Percentiles rank a stretch among this genome's conserved stretches.
Evolutionary conservation across 352 stramenopile species (phyloP).

Genomic region (Phytophthora meadii): DNA sequence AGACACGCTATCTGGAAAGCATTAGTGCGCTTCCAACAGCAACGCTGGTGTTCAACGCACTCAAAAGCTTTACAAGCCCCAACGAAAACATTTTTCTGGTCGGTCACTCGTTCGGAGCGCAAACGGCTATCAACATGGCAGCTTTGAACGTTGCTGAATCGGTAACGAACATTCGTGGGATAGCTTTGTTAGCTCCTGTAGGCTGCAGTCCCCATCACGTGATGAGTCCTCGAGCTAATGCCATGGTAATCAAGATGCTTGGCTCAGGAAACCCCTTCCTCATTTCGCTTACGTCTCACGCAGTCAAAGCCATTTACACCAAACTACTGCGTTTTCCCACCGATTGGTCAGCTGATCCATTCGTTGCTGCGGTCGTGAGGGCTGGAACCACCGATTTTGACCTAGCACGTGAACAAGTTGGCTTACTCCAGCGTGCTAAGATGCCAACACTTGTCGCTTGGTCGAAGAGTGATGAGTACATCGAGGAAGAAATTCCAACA

Average conservation of each 20-base stretch:
- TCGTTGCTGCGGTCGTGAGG: constrained; percentile 44
- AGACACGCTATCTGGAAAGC: constrained; percentile 31
- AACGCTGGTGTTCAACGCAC: constrained; percentile 29
- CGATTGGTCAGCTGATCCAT: constrained; percentile 32
- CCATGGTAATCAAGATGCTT: constrained; percentile 36
- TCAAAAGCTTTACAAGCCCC: constrained; percentile 19
- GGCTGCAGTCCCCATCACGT: constrained; percentile 50
- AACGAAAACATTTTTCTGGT: constrained; percentile 44
- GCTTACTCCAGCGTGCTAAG: constrained; percentile 5
- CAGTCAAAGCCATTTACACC: constrained; percentile 46
- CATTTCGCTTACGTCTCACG: constrained; percentile 6
- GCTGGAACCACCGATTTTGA: constrained; percentile 51
- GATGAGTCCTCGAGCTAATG: constrained; percentile 41
- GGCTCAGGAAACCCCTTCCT: constrained; percentile 26
- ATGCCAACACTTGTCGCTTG: constrained; percentile 49
- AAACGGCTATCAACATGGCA: constrained; percentile 53
- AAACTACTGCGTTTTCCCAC: constrained; percentile 43
- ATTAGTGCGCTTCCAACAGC: constrained; percentile 43
- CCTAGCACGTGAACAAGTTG: constrained; percentile 32
- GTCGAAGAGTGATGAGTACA: constrained; percentile 50
- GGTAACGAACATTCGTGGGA: constrained; percentile 25
- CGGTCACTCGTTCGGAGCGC: constrained; percentile 56
- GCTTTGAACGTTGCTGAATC: constrained; percentile 27
- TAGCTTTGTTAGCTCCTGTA: constrained; percentile 44
- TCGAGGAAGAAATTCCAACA: constrained; percentile 44